phyloP scores from a whole-genome alignment of 495 filamentous ascomycete genomes.

The Neurospora intermedia region DNA sequence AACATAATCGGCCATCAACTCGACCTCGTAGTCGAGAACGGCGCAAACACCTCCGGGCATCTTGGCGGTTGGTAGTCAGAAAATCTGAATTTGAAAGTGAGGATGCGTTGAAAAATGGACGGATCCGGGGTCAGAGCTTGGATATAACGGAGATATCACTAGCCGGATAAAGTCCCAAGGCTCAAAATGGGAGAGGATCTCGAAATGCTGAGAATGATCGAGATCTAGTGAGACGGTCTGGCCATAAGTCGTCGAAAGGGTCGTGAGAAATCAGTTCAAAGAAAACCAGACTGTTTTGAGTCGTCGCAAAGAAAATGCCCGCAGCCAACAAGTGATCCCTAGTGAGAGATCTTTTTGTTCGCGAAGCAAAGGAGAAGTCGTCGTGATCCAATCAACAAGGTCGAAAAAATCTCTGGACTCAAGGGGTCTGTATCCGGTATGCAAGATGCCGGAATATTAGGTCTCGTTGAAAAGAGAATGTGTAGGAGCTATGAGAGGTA shows the following conservation, averaged over 20 bases:
- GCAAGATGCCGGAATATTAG: background rate
- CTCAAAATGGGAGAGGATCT: slow-evolving; percentile 25
- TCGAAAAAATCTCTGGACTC: background rate
- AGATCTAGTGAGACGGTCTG: slow-evolving; percentile 30
- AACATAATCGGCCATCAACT: slow-evolving; percentile 96
- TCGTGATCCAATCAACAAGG: background rate
- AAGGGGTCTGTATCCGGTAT: background rate
- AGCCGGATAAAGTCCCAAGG: slow-evolving; percentile 18
- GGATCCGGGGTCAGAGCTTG: background rate
- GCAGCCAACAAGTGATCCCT: background rate
- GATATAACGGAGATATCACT: background rate
- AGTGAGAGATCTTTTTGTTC: background rate
- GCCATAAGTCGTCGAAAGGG: slow-evolving; percentile 27
- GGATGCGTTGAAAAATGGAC: background rate
- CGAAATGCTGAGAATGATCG: slow-evolving; percentile 12
- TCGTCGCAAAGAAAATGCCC: background rate
- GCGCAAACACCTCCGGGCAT: slow-evolving; percentile 83
- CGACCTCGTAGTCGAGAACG: slow-evolving; percentile 97
- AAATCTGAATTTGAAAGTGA: background rate
- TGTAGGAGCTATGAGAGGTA: background rate
- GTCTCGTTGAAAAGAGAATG: background rate
- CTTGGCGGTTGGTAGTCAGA: slow-evolving; percentile 18
- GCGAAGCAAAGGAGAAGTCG: background rate
- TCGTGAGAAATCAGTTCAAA: background rate
- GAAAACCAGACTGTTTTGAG: background rate